Evolutionary conservation across 768 basidiomycete genomes (phyloP), one percentile per base, ranked within the genome.

Genomic region (Lentinula sp.): DNA sequence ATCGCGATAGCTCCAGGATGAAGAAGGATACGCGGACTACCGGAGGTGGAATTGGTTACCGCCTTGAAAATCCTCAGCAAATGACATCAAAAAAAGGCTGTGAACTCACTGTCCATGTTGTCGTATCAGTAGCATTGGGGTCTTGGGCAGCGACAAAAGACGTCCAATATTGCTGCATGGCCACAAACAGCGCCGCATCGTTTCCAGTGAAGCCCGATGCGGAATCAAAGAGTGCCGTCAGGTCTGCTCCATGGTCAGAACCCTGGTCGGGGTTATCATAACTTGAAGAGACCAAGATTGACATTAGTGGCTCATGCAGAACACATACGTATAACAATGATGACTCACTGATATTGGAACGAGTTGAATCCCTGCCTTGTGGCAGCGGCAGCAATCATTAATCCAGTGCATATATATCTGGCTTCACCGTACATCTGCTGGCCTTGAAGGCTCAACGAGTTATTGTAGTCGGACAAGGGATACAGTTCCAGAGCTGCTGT

Each of bases 341-440:
- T 4, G 2, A 57, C 71, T 64, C 35, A 78, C 78, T 75, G 76
- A 61, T 70, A 79, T 35, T 76, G 73, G 60, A 69, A 78, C 0
- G 73, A 66, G 9, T 56, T 42, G 6, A 68, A 32, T 7, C 72
- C 71, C 0, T 59, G 40, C 9, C 51, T 28, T 16, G 49, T 59
- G n/a, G 59, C 67, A 52, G 69, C 68, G 9, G 70, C 71, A 0
- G 73, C 64, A 50, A 79, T 72, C 67, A 78, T 64, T 11, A 65
- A 64, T 13, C 77, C 76, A 7, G 73, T 74, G 61, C 78, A 79
- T n/a, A 79, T 77, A 54, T 76, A 78, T 53, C 78, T 65, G 57
- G 70, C 70, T 59, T 79, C 78, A 32, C 78, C 78, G 61, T 78
- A 79, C 75, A 79, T 78, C 62, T 77, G 75, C 53, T 77, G 75